Evolutionary conservation across 75 land plant species (phyloP).

Genomic region (Chamaecyparis obtusa): DNA sequence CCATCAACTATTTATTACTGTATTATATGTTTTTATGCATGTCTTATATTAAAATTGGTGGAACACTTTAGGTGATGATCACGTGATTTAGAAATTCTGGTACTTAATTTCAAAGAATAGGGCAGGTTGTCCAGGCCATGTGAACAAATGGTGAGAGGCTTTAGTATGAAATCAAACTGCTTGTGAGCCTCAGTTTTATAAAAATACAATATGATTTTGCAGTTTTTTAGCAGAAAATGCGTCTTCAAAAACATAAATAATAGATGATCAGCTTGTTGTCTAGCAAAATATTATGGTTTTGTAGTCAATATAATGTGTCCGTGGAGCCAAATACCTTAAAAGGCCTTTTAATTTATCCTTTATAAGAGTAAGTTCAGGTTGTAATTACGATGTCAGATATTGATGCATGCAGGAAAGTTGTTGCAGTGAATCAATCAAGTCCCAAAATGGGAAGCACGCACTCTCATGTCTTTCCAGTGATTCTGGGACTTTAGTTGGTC

Average conservation of each 20-base stretch:
- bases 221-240: no score
- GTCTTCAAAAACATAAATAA: no score
- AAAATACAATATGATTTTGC: background rate
- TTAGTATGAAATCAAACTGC: background rate
- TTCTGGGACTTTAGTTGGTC: background rate
- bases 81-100: background rate
- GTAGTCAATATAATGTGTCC: no score
- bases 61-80: background rate
- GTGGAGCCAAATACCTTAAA: background rate
- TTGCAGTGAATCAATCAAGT: background rate
- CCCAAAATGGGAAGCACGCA: background rate
- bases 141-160: no score
- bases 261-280: background rate
- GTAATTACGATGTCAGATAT: background rate
- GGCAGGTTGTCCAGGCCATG: background rate
- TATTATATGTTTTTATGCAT: background rate
- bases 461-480: background rate
- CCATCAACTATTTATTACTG: background rate
- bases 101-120: background rate
- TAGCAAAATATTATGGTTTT: background rate
- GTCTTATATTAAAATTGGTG: background rate
- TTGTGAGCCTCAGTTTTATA: background rate
- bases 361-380: background rate
- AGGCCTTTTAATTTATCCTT: background rate
- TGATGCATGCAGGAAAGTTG: background rate